A percentile compares a stretch with the other conserved stretches of the same genome.
These are phyloP conservation scores for Fomitopsis palustris DNA, from an alignment of 1,284 basidiomycete genomes.

Conservation along the genomic window DNA sequence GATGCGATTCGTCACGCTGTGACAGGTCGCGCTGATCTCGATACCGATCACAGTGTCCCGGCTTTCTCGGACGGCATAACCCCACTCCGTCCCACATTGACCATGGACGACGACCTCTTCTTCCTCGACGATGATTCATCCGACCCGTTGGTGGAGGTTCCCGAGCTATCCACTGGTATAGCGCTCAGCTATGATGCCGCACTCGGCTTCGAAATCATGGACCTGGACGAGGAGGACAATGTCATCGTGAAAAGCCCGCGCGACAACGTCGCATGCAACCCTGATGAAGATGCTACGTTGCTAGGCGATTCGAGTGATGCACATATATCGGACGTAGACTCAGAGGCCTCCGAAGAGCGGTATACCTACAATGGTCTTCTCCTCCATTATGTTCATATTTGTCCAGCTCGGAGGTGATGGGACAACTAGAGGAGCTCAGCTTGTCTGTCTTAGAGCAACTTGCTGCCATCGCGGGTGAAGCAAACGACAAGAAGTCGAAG, in stretches of 20 bases:
- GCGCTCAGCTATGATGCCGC: not conserved
- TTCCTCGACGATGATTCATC: not conserved
- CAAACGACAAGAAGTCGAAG: conserved; percentile 7
- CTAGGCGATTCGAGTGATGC: not conserved
- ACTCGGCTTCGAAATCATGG: not conserved
- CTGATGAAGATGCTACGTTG: not conserved
- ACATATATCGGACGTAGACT: not conserved
- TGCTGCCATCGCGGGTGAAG: not conserved
- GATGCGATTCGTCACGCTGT: conserved; percentile 13
- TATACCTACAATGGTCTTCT: not conserved
- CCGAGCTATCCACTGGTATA: not conserved
- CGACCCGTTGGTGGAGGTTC: not conserved
- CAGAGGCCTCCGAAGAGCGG: conserved; percentile 7
- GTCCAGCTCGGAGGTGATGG: conserved; percentile 1
- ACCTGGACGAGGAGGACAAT: not conserved
- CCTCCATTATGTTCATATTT: not conserved
- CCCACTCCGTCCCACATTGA: no score
- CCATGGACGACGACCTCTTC: not conserved
- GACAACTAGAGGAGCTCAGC: conserved; percentile 49
- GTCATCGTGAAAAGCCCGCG: not conserved
- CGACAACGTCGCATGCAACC: not conserved
- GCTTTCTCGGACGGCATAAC: not conserved
- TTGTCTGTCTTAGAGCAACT: conserved; percentile 54
- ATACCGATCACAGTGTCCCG: not conserved
- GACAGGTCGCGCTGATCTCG: conserved; percentile 4